These are phyloP conservation scores for Pichia nakasei DNA, from an alignment of 805 yeast genomes.

Conservation along the genomic window DNA sequence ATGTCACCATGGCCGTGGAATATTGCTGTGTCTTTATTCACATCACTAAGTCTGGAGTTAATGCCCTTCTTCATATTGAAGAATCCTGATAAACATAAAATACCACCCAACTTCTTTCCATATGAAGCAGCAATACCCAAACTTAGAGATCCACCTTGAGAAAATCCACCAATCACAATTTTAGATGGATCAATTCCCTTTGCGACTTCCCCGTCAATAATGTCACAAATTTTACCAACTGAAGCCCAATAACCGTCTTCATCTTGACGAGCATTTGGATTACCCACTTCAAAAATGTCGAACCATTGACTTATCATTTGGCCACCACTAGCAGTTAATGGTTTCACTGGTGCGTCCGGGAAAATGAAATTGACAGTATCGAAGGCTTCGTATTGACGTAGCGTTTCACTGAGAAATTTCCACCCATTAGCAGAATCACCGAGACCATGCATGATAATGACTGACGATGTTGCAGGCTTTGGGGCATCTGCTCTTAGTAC, in stretches of 20 bases:
- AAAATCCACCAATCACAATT: slow-evolving; percentile 89
- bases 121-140: slow-evolving; percentile 48
- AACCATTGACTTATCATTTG: slow-evolving; percentile 78
- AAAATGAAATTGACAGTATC: slow-evolving; percentile 65
- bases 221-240: slow-evolving; percentile 34
- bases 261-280: slow-evolving; percentile 40
- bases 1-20: slow-evolving; percentile 83
- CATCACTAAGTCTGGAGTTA: slow-evolving; percentile 18
- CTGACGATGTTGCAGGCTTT: slow-evolving; percentile 45
- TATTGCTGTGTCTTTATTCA: slow-evolving; percentile 59
- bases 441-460: slow-evolving; percentile 79
- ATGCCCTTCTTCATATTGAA: slow-evolving; percentile 32
- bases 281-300: slow-evolving; percentile 54
- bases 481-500: slow-evolving; percentile 33
- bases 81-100: slow-evolving; percentile 72
- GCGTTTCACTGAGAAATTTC: slow-evolving; percentile 67
- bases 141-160: slow-evolving; percentile 86
- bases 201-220: slow-evolving; percentile 46
- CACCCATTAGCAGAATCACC: slow-evolving; percentile 92
- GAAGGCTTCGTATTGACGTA: slow-evolving; percentile 37
- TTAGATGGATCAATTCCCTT: slow-evolving; percentile 50
- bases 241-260: slow-evolving; percentile 44
- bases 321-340: slow-evolving; percentile 64
- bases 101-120: slow-evolving; percentile 66
- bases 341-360: slow-evolving; percentile 78